Percentiles rank a stretch among this genome's conserved stretches.
These are phyloP conservation scores for Debaryomyces coudertii DNA, from an alignment of 1,139 yeast species.

Conservation along the genomic window DNA sequence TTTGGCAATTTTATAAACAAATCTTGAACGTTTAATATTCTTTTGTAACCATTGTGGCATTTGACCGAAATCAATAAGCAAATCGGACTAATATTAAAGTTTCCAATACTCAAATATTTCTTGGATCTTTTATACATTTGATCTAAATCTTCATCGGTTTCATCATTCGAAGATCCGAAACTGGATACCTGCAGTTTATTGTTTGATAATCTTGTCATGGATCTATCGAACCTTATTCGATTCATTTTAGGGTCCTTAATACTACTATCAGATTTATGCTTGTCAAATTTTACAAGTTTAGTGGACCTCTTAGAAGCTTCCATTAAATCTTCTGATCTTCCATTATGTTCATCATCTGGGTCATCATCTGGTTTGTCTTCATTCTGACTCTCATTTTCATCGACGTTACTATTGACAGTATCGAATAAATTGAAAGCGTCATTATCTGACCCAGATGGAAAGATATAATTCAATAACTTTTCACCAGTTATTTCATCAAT, in stretches of 20 bases:
- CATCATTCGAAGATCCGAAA: constrained; percentile 1
- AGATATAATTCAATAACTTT: constrained; percentile 56
- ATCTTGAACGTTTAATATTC: constrained; percentile 63
- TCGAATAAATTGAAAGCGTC: constrained; percentile 28
- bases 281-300: constrained; percentile 13
- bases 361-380: too few relatives aligned
- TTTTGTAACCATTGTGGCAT: constrained; percentile 55
- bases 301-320: constrained; percentile 19
- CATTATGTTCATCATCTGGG: constrained; percentile 14
- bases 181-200: constrained; percentile 6
- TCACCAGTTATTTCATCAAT: constrained; percentile 65
- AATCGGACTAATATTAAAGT: constrained; percentile 50
- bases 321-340: constrained; percentile 17
- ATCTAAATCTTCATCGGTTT: constrained; percentile 15
- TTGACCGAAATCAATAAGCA: constrained; percentile 59
- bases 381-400: constrained; percentile 1
- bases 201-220: constrained; percentile 12
- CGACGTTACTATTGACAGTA: constrained; percentile 17
- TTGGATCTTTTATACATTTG: constrained; percentile 65
- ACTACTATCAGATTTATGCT: constrained; percentile 1
- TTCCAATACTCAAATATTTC: constrained; percentile 56
- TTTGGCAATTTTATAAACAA: constrained; percentile 59
- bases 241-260: not conserved
- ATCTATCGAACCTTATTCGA: constrained; percentile 9
- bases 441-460: constrained; percentile 45